Base-by-base conservation (phyloP, 257 asterid genomes). In the Galeopsis tetrahit region DNA sequence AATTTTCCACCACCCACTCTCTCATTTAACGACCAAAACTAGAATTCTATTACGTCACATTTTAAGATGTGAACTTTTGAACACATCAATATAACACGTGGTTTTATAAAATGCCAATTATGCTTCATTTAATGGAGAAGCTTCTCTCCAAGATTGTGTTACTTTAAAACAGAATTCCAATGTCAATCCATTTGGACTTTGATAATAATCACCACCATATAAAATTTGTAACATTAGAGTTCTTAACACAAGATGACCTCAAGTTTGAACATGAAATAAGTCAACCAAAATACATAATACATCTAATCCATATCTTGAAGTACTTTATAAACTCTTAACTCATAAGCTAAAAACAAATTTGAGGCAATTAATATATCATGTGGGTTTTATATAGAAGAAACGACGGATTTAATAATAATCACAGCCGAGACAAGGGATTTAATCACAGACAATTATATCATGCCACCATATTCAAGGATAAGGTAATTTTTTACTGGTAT, bases 401-500 rank as follows among this genome's bases (percentile, higher is more conserved):
- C 32, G 8, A 38, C n/a, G 66, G 38, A 48, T 10, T 62, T 17
- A 2, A 64, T 35, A 40, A 31, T 43, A 49, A 17, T 60, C 63
- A 42, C 58, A 66, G 57, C 66, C 66, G 53, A 36, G 39, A 48
- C 7, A 35, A 61, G 65, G 13, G 36, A 60, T 34, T 14, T 15
- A 32, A 39, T 42, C 63, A 59, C 48, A 21, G 64, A n/a, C 61
- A 79, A 70, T 52, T 51, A 42, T 68, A 32, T 28, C 28, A 51
- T 58, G 69, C 66, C 66, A 69, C 35, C 60, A 48, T 46, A 36
- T 35, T 31, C 70, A 11, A 36, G 70, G 60, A 67, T 21, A 68
- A 28, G 6, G 6, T n/a, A 42, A 63, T 60, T 11, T 59, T 44
- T 28, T 17, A 21, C 77, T 43, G 60, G 40, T 55, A 65, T 34